These are phyloP conservation scores for Kwoniella europaea DNA, from an alignment of 768 basidiomycete genomes.

Conservation along the genomic window DNA sequence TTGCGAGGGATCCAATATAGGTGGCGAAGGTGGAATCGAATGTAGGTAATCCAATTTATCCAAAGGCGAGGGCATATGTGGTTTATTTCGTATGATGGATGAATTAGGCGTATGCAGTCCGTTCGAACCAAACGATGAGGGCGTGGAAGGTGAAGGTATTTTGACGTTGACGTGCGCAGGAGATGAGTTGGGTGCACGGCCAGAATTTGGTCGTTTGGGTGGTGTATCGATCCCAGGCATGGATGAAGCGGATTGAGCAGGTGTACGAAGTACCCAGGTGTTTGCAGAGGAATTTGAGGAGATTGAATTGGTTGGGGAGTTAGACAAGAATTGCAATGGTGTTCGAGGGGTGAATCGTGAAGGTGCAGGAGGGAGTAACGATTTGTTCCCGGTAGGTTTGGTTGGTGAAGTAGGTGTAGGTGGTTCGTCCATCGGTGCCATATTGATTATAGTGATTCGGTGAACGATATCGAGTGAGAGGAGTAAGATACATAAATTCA, in stretches of 20 bases:
- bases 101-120: conserved; percentile 12
- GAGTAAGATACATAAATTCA: neutral
- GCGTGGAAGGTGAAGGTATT: conserved; percentile 24
- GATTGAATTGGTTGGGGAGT: conserved; percentile 22
- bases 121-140: conserved; percentile 1
- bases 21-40: conserved; percentile 44
- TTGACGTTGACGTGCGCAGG: conserved; percentile 25
- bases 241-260: conserved; percentile 18
- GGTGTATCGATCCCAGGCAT: conserved; percentile 11
- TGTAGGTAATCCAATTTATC: conserved; percentile 35
- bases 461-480: conserved; percentile 11
- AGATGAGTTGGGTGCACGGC: conserved; percentile 13
- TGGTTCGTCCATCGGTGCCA: conserved; percentile 5
- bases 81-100: conserved; percentile 20
- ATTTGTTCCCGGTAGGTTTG: conserved; percentile 13
- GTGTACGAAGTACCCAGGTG: conserved; percentile 26
- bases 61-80: conserved; percentile 35
- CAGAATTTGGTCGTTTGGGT: conserved; percentile 18
- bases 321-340: conserved; percentile 38
- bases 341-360: conserved; percentile 41
- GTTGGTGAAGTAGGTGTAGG: neutral
- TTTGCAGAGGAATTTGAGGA: conserved; percentile 25
- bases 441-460: conserved; percentile 11
- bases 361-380: conserved; percentile 23
- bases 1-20: conserved; percentile 35